Evolutionary conservation across 2,329 filamentous ascomycete genomes (phyloP), one percentile per base, ranked within the genome.

Genomic region (Diplodia scrobiculata): DNA sequence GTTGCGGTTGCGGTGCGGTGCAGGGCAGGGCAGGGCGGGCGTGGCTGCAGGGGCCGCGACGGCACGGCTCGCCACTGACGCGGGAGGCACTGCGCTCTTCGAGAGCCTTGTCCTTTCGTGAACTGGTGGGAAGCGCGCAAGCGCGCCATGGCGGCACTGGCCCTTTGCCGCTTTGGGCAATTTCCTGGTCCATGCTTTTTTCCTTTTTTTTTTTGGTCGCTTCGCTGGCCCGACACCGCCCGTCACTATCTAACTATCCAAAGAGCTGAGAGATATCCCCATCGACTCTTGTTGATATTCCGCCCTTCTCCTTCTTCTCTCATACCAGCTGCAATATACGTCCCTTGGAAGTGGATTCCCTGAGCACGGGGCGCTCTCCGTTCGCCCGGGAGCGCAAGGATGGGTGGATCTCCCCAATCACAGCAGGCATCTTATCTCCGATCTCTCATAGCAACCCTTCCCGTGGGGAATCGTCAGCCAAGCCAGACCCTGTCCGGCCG

Each of bases 11-110:
- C 25, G 25, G 25, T 25, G 25, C 25, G 25, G 25, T 25, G 25
- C 25, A 25, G 25, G 25, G 25, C 25, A 1, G 25, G 21, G 21
- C 21, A 4, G 0, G 25, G 25, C 25, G 25, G 38, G 55, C 55
- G 55, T 60, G 38, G 55, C 55, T 60, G 55, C 55, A 60, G 38
- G 55, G 55, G 55, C 55, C 41, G 41, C 55, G 38, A 5, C 55
- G 55, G 55, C 36, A 58, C 54, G 55, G 55, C 55, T 58, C 54
- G 54, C 34, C 54, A 41, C 34, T 58, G 25, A 41, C 34, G 52
- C 21, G 51, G 36, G 53, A 34, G 48, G 25, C 17, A 45, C 17
- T 25, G 25, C 25, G 25, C 25, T 25, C 2, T 25, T 21, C 25
- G 25, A 25, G 25, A 45, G 41, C 36, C 7, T 41, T 41, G 14